A percentile compares a stretch with the other conserved stretches of the same genome.
Evolutionary conservation across 768 basidiomycete genomes (phyloP).

Genomic region (Melanogaster broomeanus): DNA sequence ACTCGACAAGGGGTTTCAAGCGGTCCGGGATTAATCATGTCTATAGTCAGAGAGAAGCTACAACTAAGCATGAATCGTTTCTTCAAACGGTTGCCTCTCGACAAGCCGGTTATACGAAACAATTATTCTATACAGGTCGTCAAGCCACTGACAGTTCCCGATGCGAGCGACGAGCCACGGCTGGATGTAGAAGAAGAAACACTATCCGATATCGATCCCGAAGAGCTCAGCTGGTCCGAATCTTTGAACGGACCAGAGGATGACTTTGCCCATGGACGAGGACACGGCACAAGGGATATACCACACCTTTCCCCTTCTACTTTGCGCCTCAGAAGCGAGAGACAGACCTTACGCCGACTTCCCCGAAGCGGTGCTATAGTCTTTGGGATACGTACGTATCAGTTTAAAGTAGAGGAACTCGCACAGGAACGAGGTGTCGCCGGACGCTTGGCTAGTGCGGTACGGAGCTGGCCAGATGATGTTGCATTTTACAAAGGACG

Average conservation of each 20-base stretch:
- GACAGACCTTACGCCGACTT: slow-evolving; percentile 71
- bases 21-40: slow-evolving; percentile 3
- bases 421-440: slow-evolving; percentile 59
- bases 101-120: slow-evolving; percentile 73
- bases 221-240: slow-evolving; percentile 67
- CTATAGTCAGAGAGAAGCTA: slow-evolving; percentile 62
- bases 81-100: slow-evolving; percentile 65
- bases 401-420: slow-evolving; percentile 55
- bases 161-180: slow-evolving; percentile 4
- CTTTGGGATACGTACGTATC: slow-evolving; percentile 73
- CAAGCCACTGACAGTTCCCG: slow-evolving; percentile 16
- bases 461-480: slow-evolving; percentile 70
- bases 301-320: slow-evolving; percentile 37
- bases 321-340: slow-evolving; percentile 61
- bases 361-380: slow-evolving; percentile 63
- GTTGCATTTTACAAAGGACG: slow-evolving; percentile 40
- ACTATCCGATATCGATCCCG: slow-evolving; percentile 47
- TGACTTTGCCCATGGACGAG: slow-evolving; percentile 29
- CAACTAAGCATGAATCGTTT: slow-evolving; percentile 68
- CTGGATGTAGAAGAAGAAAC: slow-evolving; percentile 9
- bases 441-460: slow-evolving; percentile 62
- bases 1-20: not conserved
- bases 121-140: slow-evolving; percentile 59
- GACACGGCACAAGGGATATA: slow-evolving; percentile 11
- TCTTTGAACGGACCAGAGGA: slow-evolving; percentile 61